Evolutionary conservation across 2,329 filamentous ascomycete genomes (phyloP).

Genomic region (Cladosporium sp.): DNA sequence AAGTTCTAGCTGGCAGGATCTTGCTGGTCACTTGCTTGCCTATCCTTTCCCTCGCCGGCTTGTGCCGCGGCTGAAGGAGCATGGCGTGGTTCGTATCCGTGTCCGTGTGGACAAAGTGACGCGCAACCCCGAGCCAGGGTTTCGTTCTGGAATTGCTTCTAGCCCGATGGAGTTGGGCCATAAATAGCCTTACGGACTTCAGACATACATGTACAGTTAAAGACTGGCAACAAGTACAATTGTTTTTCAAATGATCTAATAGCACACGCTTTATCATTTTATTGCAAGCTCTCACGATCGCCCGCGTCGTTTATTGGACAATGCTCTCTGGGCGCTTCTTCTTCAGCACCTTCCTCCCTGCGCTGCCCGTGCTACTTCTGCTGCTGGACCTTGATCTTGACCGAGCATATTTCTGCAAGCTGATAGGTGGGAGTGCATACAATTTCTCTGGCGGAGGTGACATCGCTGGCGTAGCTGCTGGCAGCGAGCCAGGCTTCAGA

Average conservation of each 20-base stretch:
- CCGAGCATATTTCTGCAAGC: constrained; percentile 22
- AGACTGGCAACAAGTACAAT: no score
- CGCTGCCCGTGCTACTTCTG: constrained; percentile 5
- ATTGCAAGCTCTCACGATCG: no score
- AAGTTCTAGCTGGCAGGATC: neutral
- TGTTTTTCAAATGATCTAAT: no score
- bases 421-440: constrained; percentile 24
- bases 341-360: constrained; percentile 29
- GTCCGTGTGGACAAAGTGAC: neutral
- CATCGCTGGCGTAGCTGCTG: constrained; percentile 12
- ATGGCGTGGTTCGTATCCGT: neutral
- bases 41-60: neutral
- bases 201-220: no score
- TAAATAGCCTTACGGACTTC: neutral
- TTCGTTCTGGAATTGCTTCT: neutral
- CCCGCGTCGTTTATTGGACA: neutral
- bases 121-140: neutral
- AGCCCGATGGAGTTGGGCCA: neutral
- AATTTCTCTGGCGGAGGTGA: constrained; percentile 18
- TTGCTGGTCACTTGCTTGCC: neutral
- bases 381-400: constrained; percentile 7
- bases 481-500: constrained; percentile 30
- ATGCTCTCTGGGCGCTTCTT: constrained; percentile 20
- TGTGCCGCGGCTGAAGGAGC: neutral
- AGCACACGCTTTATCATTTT: no score